Percentiles rank a stretch among this genome's conserved stretches.
phyloP scores from a whole-genome alignment of 164 flowering plant species.

The Aristolochia fimbriata region DNA sequence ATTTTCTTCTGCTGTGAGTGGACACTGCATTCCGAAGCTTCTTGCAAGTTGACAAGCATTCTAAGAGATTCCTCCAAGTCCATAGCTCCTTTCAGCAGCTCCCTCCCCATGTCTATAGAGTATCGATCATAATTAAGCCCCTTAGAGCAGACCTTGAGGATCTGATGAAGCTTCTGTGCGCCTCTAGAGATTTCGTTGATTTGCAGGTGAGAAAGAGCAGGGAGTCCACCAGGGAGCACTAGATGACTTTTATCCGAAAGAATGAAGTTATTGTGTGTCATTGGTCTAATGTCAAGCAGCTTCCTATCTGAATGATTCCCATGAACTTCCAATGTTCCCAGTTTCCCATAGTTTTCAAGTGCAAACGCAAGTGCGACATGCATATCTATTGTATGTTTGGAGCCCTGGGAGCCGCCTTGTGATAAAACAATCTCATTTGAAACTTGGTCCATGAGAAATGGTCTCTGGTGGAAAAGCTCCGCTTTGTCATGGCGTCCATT shows the following conservation, averaged over 20 bases:
- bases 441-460: slow-evolving; percentile 16
- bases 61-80: slow-evolving; percentile 71
- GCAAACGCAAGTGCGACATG: slow-evolving; percentile 61
- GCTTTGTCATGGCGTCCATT: slow-evolving; percentile 2
- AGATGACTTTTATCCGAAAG: slow-evolving; percentile 10
- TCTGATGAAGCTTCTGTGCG: slow-evolving; percentile 62
- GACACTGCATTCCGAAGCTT: slow-evolving; percentile 46
- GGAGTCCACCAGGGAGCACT: slow-evolving; percentile 15
- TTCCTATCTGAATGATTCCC: slow-evolving; percentile 29
- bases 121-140: slow-evolving; percentile 37
- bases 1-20: slow-evolving; percentile 35
- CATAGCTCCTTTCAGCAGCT: slow-evolving; percentile 67
- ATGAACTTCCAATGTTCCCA: slow-evolving; percentile 25
- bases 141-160: slow-evolving; percentile 49
- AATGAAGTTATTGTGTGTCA: slow-evolving; percentile 15
- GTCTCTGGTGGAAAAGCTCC: slow-evolving; percentile 3
- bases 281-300: slow-evolving; percentile 21
- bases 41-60: slow-evolving; percentile 70
- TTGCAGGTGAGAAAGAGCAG: slow-evolving; percentile 41
- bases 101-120: slow-evolving; percentile 61
- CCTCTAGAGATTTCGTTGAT: slow-evolving; percentile 67
- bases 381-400: slow-evolving; percentile 39
- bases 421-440: slow-evolving; percentile 46
- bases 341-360: slow-evolving; percentile 43
- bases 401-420: slow-evolving; percentile 20